Evolutionary conservation across 83 land plant genomes (phyloP).

Genomic region (Isoetes engelmannii): DNA sequence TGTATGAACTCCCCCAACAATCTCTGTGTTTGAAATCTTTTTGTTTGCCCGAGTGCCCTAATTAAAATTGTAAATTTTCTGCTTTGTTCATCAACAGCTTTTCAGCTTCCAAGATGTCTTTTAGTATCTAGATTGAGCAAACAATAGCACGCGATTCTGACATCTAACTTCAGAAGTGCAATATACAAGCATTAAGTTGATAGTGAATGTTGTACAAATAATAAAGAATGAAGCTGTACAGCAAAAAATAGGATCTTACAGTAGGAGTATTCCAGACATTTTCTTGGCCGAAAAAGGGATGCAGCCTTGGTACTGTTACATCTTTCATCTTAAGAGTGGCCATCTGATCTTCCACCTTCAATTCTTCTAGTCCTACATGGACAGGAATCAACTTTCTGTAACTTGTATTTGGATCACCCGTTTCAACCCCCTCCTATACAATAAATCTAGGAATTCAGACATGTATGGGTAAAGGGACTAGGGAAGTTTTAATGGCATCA

Average conservation of each 20-base stretch:
- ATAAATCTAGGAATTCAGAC: conserved; percentile 1
- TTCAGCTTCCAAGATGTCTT: conserved; percentile 40
- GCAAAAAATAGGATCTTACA: conserved; percentile 25
- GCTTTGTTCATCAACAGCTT: conserved; percentile 45
- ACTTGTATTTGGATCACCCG: conserved; percentile 36
- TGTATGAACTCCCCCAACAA: conserved; percentile 40
- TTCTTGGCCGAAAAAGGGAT: conserved; percentile 44
- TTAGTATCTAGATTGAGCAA: conserved; percentile 25
- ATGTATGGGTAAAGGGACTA: background rate
- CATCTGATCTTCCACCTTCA: conserved; percentile 50
- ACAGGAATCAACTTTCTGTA: conserved; percentile 71
- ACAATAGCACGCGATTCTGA: background rate
- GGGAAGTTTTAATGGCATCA: background rate
- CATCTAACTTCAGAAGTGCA: background rate
- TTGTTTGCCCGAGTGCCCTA: conserved; percentile 56
- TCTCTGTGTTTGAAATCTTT: conserved; percentile 59
- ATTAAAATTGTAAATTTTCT: conserved; percentile 44
- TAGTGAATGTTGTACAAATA: too few species aligned
- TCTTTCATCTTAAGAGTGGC: conserved; percentile 41
- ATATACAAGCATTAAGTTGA: background rate
- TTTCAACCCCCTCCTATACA: conserved; percentile 50
- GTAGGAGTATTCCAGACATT: conserved; percentile 62
- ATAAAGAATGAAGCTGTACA: background rate
- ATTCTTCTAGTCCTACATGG: conserved; percentile 80
- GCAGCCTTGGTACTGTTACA: conserved; percentile 42